Evolutionary conservation across 306 rosid species (phyloP).

Genomic region (Lathyrus oleraceus): DNA sequence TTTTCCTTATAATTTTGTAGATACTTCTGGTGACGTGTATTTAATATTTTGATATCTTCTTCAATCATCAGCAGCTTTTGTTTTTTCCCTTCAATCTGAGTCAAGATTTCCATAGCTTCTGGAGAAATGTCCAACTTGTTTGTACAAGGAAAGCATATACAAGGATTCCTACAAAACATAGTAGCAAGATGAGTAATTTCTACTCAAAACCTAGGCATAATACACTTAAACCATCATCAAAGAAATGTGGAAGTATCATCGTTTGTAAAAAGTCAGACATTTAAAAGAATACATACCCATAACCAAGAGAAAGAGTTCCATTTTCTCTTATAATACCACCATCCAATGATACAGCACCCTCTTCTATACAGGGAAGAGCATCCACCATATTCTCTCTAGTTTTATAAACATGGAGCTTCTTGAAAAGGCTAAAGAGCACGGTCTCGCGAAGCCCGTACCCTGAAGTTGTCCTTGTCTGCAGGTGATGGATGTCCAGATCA

Average conservation of each 20-base stretch:
- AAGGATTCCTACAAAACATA: slow-evolving; percentile 47
- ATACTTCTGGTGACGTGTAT: background rate
- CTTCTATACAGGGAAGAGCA: slow-evolving; percentile 48
- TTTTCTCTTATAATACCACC: slow-evolving; percentile 59
- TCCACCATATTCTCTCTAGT: slow-evolving; percentile 54
- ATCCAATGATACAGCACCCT: slow-evolving; percentile 71
- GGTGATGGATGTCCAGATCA: slow-evolving; percentile 42
- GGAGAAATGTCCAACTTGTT: background rate
- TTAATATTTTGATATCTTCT: background rate
- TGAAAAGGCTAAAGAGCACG: slow-evolving; percentile 51
- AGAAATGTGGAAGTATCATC: background rate
- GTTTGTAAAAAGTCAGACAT: background rate
- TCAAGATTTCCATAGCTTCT: slow-evolving; percentile 1
- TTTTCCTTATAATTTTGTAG: slow-evolving; percentile 18
- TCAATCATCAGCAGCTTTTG: background rate
- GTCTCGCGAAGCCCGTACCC: slow-evolving; percentile 69
- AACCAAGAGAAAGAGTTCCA: slow-evolving; percentile 52
- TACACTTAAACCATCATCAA: background rate
- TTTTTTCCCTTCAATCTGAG: slow-evolving; percentile 28
- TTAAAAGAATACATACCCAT: slow-evolving; percentile 39
- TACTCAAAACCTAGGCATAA: background rate
- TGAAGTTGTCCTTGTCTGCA: slow-evolving; percentile 37
- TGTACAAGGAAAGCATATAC: slow-evolving; percentile 44
- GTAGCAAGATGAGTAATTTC: slow-evolving; percentile 10
- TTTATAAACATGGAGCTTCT: slow-evolving; percentile 59